Base-by-base conservation (phyloP, 2,329 filamentous ascomycete genomes). In the Epichloe gansuensis region DNA sequence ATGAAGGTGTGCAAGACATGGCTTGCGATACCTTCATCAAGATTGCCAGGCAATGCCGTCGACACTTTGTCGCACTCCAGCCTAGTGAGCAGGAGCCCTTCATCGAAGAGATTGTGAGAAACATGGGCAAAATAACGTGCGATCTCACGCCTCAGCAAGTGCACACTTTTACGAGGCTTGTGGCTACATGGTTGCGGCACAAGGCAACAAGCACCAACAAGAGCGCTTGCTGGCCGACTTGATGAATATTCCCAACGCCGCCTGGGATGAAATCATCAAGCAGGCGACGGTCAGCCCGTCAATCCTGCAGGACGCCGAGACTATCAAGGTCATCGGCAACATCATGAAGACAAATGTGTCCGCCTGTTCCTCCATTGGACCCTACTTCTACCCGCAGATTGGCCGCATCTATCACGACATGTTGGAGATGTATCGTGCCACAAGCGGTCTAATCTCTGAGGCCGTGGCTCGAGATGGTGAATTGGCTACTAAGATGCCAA, bases 311-410 rank as follows among this genome's bases (percentile, higher is more conserved):
- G 90, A 97, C 63, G 76, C 84, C 11, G 91, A 98, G 61, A 95
- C 91, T 1, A 97, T 98, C 74, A 98, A 98, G 75, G 85, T 98
- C 60, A 91, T 98, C 57, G 93, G 93, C 59, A 98, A 98, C 71
- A 96, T 98, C 66, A 98, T 98, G 93, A 98, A 98, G 80, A 98
- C 93, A 1, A 98, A 98, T 62, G 93, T 98, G 4, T 91, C 94
- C n/a, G 93, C 93, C 38, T 98, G 93, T 69, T 88, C 88, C 38
- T 97, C 93, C 0, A 93, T 98, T 54, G 93, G 94, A 37, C 83
- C 88, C 50, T 98, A 97, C 72, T 98, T 98, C 70, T 96, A 95
- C 65, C 91, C 93, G 12, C 93, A 98, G 67, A 95, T 98, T 61
- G 93, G 91, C 42, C 86, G 90, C 53, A 97, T 98, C 61, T 98